Percentiles rank a stretch among this genome's conserved stretches.
These are phyloP conservation scores for Saccharomycopsis fermentans DNA, from an alignment of 805 yeast species.

Conservation along the genomic window DNA sequence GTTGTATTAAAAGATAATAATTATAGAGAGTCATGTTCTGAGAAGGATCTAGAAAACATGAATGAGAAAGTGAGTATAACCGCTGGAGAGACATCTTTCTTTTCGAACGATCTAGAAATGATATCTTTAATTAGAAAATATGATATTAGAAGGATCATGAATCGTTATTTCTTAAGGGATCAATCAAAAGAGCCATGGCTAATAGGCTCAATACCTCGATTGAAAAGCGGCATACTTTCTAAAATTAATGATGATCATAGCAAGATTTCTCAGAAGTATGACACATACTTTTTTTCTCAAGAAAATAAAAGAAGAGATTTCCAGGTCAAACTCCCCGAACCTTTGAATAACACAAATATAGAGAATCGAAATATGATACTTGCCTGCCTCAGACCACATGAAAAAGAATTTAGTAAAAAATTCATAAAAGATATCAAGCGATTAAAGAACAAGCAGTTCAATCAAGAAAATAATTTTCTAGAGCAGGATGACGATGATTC, in stretches of 20 bases:
- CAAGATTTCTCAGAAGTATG: constrained; percentile 20
- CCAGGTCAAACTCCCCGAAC: constrained; percentile 4
- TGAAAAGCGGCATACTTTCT: constrained; percentile 30
- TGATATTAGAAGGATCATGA: constrained; percentile 10
- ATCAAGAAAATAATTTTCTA: constrained; percentile 1
- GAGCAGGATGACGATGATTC: not conserved
- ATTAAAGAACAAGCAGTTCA: constrained; percentile 12
- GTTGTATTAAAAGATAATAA: not conserved
- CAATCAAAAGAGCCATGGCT: constrained; percentile 26
- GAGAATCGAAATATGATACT: constrained; percentile 25
- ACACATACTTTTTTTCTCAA: constrained; percentile 19
- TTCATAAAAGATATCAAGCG: constrained; percentile 29
- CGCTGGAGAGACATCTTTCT: not conserved
- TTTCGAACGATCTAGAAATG: not conserved
- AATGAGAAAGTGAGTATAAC: not conserved
- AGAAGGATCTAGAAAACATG: not conserved
- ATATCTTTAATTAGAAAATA: not conserved
- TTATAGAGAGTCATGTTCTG: not conserved
- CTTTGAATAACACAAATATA: constrained; percentile 11
- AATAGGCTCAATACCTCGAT: constrained; percentile 38
- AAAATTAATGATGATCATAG: constrained; percentile 19
- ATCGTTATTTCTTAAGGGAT: constrained; percentile 26
- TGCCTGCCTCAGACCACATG: constrained; percentile 35
- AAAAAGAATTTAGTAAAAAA: constrained; percentile 29
- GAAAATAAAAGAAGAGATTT: constrained; percentile 9